Base-by-base conservation (phyloP, 139 green algal species). In the Chloropicon primus region DNA sequence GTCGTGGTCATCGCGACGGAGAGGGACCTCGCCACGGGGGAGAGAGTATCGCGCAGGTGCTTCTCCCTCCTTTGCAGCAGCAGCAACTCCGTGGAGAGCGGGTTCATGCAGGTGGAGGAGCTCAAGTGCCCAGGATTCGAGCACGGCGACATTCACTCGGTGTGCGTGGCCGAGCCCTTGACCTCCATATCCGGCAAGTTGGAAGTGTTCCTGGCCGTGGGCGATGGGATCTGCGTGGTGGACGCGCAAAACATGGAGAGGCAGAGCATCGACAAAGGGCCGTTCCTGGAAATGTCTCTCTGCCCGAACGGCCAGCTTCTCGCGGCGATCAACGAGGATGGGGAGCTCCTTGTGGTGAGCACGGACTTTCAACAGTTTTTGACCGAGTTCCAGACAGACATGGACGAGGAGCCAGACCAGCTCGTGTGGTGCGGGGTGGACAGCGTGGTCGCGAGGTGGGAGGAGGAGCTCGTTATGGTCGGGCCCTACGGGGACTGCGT, bases 371-470 rank as follows among this genome's bases (percentile, higher is more conserved):
- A 72, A 22, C 82, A 82, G 21, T 79, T 78, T 26, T 83, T 95
- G 25, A 87, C 81, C 2, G 86, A 96, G 81, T 91, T 93, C 73
- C 82, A 91, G 26, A 91, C 87, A 22, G 75, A 88, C 23, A 85
- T 83, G 2, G 84, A 88, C 0, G 71, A 74, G 0, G 78, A 77
- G 3, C 90, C 92, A 24, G 53, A 86, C 3, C 73, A 82, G n/a
- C 54, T 97, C 72, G 82, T 81, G 2, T 97, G 93, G 93, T 94
- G 91, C 73, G 93, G 91, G 2, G 84, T 79, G 23, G 91, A 97
- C 76, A 87, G 80, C 0, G 87, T 97, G 53, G 82, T 93, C 53
- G 77, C 94, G 22, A 84, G 77, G 27, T 97, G 90, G 90, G 80
- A 90, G 75, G 89, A 89, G 73, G 74, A 74, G 80, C 82, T 90